phyloP scores from a whole-genome alignment of 495 filamentous ascomycete species.

The Hyaloscypha bicolor region DNA sequence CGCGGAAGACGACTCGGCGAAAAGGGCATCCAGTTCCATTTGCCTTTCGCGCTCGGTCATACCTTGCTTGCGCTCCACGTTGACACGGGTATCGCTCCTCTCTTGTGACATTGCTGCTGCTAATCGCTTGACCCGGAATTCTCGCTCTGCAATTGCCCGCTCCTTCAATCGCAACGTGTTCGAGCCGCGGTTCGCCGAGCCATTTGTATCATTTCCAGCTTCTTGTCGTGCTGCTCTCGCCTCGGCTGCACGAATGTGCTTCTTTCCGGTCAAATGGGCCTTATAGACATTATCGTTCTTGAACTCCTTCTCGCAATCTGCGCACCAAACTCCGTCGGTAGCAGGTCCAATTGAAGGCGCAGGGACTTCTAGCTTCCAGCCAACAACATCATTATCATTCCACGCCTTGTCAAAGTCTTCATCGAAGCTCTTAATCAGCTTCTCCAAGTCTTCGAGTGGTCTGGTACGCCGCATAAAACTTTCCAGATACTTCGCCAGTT shows the following conservation, averaged over 20 bases:
- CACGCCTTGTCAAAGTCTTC: conserved; percentile 82
- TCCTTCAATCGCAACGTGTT: conserved; percentile 72
- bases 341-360: conserved; percentile 46
- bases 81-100: conserved; percentile 82
- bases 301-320: conserved; percentile 91
- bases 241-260: conserved; percentile 83
- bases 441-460: conserved; percentile 82
- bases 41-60: conserved; percentile 95
- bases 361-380: conserved; percentile 68
- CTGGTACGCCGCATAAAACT: conserved; percentile 77
- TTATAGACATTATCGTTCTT: conserved; percentile 95
- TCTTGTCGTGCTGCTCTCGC: conserved; percentile 44
- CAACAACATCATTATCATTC: conserved; percentile 74
- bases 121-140: conserved; percentile 78
- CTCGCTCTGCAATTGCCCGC: conserved; percentile 85
- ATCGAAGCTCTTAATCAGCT: conserved; percentile 72
- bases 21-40: conserved; percentile 87
- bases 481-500: conserved; percentile 80
- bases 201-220: conserved; percentile 30
- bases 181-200: conserved; percentile 28
- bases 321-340: conserved; percentile 79
- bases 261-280: conserved; percentile 84
- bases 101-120: conserved; percentile 75
- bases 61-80: conserved; percentile 91
- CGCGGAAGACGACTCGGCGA: conserved; percentile 57